A percentile compares a stretch with the other conserved stretches of the same genome.
phyloP scores from a whole-genome alignment of 768 basidiomycete species.

The Boletus insuetus region DNA sequence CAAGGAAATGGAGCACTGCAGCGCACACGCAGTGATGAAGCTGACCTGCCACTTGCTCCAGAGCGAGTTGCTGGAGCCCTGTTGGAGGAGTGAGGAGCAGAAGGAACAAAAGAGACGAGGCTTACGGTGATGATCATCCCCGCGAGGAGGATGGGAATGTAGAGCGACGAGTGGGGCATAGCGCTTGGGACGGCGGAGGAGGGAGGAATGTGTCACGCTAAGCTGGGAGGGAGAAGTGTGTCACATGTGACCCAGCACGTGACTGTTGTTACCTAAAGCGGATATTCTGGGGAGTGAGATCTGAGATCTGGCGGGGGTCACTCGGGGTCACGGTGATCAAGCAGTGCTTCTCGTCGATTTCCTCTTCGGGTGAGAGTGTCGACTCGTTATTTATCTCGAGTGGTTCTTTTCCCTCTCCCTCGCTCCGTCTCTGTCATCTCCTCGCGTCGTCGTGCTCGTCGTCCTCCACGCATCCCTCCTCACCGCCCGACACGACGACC shows the following conservation, averaged over 20 bases:
- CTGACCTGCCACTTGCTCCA: constrained; percentile 82
- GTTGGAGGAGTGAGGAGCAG: constrained; percentile 6
- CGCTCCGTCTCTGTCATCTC: constrained; percentile 11
- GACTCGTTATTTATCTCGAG: constrained; percentile 33
- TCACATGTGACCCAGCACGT: constrained; percentile 25
- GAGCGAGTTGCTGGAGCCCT: constrained; percentile 80
- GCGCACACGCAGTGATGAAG: not conserved
- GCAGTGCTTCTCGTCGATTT: constrained; percentile 31
- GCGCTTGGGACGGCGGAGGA: not conserved
- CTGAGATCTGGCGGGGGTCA: constrained; percentile 26
- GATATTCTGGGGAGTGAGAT: constrained; percentile 12
- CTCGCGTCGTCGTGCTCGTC: constrained; percentile 12
- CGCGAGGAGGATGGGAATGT: constrained; percentile 74
- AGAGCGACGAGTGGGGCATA: constrained; percentile 64
- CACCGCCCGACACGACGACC: constrained; percentile 12
- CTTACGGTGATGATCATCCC: constrained; percentile 91
- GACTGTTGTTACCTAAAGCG: constrained; percentile 2
- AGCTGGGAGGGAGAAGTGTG: not conserved
- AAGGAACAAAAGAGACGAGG: not conserved
- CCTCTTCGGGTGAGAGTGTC: constrained; percentile 22
- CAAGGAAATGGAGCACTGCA: constrained; percentile 1
- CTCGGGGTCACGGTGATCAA: constrained; percentile 25
- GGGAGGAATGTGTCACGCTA: constrained; percentile 4
- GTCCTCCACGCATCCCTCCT: constrained; percentile 15
- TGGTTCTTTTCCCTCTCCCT: constrained; percentile 30